phyloP scores from a whole-genome alignment of 2,329 filamentous ascomycete genomes.

The Aulographum hederae region DNA sequence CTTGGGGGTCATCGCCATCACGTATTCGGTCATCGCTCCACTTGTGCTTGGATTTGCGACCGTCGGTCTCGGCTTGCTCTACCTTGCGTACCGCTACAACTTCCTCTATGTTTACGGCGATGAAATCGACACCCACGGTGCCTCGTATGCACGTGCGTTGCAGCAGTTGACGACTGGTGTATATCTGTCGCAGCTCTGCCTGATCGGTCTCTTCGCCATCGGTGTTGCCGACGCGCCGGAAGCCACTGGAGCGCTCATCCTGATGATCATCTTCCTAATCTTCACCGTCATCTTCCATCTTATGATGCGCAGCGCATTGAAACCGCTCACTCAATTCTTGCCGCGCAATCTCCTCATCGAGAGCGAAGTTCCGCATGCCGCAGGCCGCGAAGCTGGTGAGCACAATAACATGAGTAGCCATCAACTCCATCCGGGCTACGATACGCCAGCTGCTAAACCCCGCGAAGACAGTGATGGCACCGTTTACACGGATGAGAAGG shows the following conservation, averaged over 20 bases:
- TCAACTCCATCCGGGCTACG: slow-evolving; percentile 4
- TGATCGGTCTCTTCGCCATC: slow-evolving; percentile 28
- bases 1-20: slow-evolving; percentile 23
- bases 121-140: slow-evolving; percentile 27
- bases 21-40: slow-evolving; percentile 29
- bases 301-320: slow-evolving; percentile 14
- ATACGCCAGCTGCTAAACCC: not conserved
- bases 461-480: not conserved
- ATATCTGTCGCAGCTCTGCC: slow-evolving; percentile 28
- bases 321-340: slow-evolving; percentile 9
- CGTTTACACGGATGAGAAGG: slow-evolving; percentile 1
- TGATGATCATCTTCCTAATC: slow-evolving; percentile 22
- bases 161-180: slow-evolving; percentile 28
- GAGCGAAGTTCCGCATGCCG: slow-evolving; percentile 3
- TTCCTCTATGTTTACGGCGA: slow-evolving; percentile 29
- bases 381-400: slow-evolving; percentile 1
- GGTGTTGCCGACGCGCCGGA: slow-evolving; percentile 10
- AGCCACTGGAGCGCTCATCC: slow-evolving; percentile 21
- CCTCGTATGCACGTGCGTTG: slow-evolving; percentile 25
- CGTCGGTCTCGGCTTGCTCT: slow-evolving; percentile 24
- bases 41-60: slow-evolving; percentile 27
- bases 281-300: slow-evolving; percentile 23
- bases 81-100: slow-evolving; percentile 30
- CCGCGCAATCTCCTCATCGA: slow-evolving; percentile 6
- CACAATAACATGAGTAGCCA: not conserved